phyloP scores from a whole-genome alignment of 2,329 filamentous ascomycete genomes.

The Phoma sp. region DNA sequence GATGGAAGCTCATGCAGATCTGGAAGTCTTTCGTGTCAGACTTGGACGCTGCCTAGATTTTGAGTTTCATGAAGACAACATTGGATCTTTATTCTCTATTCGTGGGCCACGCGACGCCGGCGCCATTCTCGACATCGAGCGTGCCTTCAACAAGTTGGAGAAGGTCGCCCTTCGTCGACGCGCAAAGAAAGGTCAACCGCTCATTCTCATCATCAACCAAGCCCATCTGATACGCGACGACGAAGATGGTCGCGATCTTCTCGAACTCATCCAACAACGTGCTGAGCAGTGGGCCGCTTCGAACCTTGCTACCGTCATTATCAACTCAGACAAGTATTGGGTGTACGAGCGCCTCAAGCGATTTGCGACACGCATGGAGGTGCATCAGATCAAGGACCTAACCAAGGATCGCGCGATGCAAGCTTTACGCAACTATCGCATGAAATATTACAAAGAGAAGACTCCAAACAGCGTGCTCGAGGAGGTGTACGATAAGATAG shows the following conservation, averaged over 20 bases:
- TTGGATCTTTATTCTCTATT: constrained; percentile 94
- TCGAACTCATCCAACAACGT: constrained; percentile 93
- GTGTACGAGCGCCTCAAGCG: constrained; percentile 94
- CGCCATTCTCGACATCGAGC: constrained; percentile 90
- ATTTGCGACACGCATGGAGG: constrained; percentile 92
- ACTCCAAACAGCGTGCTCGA: constrained; percentile 65
- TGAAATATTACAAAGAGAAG: constrained; percentile 73
- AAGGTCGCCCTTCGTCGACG: constrained; percentile 85
- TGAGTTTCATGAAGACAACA: constrained; percentile 97
- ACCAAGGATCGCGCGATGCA: constrained; percentile 76
- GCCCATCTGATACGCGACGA: constrained; percentile 90
- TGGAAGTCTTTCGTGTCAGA: constrained; percentile 92
- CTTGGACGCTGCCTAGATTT: constrained; percentile 94
- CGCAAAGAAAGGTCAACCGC: constrained; percentile 66
- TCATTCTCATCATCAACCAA: constrained; percentile 94
- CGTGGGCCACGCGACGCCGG: constrained; percentile 90
- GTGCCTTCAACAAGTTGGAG: constrained; percentile 96
- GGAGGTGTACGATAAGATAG: constrained; percentile 83
- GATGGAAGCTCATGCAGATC: constrained; percentile 94
- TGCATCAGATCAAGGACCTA: constrained; percentile 84
- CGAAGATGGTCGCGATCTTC: constrained; percentile 87
- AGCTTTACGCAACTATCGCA: constrained; percentile 80
- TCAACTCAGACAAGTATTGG: constrained; percentile 99
- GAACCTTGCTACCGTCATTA: constrained; percentile 87
- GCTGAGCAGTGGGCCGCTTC: constrained; percentile 96